Percentiles rank a stretch among this genome's conserved stretches.
Conservation (phyloP, 345 rosid species). For the Orychophragmus violaceus region DNA sequence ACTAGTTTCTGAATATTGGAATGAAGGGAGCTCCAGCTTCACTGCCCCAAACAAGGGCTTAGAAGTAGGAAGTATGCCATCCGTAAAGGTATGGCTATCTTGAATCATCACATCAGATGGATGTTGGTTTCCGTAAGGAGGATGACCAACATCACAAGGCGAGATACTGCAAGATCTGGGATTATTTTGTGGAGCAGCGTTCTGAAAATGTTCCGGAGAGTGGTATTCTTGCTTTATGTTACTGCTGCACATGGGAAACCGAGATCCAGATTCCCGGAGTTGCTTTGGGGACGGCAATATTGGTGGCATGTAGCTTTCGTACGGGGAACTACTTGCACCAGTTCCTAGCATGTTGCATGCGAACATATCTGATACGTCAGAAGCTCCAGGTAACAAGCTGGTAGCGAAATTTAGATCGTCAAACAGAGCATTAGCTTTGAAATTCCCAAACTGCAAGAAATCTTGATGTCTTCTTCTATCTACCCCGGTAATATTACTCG, state of each 20-base stretch:
- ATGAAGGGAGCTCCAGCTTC: constrained; percentile 99
- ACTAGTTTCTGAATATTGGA: constrained; percentile 88
- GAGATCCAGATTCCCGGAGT: constrained; percentile 47
- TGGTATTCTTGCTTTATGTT: constrained; percentile 45
- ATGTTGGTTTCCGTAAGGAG: constrained; percentile 35
- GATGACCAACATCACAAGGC: constrained; percentile 53
- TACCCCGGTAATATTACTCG: constrained; percentile 29
- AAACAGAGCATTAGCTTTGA: constrained; percentile 59
- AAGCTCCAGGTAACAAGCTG: constrained; percentile 44
- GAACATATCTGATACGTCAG: constrained; percentile 60
- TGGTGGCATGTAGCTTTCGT: constrained; percentile 50
- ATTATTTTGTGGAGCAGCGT: constrained; percentile 36
- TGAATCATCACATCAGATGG: constrained; percentile 49
- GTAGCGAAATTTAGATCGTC: constrained; percentile 56
- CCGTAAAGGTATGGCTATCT: constrained; percentile 73
- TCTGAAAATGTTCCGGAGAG: constrained; percentile 45
- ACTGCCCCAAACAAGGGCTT: constrained; percentile 63
- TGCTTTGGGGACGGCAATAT: constrained; percentile 51
- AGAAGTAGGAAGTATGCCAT: constrained; percentile 88
- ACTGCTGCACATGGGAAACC: constrained; percentile 38
- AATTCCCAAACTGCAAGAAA: constrained; percentile 45
- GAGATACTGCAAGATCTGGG: constrained; percentile 41
- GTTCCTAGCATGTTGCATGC: constrained; percentile 52
- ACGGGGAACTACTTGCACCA: constrained; percentile 53
- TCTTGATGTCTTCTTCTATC: constrained; percentile 53